Evolutionary conservation across 2,329 filamentous ascomycete species (phyloP).

Genomic region (Fusarium equiseti): DNA sequence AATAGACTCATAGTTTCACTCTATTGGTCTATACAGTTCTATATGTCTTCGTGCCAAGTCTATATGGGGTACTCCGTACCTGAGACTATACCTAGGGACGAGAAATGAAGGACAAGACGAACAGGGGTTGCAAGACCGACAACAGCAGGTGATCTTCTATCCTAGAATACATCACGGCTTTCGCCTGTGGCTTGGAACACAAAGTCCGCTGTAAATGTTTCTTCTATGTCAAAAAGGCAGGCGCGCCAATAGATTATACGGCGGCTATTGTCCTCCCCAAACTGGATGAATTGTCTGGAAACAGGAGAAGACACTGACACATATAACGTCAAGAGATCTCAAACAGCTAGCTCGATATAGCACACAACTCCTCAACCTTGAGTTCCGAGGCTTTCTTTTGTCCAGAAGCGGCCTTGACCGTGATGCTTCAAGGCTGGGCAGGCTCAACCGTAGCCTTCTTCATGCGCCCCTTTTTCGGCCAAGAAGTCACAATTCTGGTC

Average conservation of each 20-base stretch:
- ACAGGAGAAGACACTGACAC: neutral
- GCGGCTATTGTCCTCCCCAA: neutral
- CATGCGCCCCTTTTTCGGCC: constrained; percentile 19
- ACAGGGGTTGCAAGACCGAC: constrained; percentile 1
- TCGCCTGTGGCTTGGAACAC: neutral
- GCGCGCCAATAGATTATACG: neutral
- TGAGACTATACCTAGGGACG: constrained; percentile 1
- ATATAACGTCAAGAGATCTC: neutral
- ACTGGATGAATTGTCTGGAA: neutral
- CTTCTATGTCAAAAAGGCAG: neutral
- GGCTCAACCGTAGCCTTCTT: constrained; percentile 2
- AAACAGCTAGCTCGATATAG: neutral
- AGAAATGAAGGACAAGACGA: constrained; percentile 7
- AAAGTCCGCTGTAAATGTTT: neutral
- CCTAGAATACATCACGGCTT: neutral
- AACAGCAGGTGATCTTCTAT: constrained; percentile 1
- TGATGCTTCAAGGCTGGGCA: neutral
- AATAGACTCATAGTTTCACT: neutral
- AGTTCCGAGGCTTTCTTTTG: neutral
- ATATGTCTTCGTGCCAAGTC: neutral
- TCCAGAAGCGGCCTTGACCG: neutral
- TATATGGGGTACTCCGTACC: neutral
- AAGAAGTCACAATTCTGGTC: constrained; percentile 13
- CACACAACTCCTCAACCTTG: constrained; percentile 2
- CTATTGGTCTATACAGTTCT: neutral